A percentile compares a stretch with the other conserved stretches of the same genome.
phyloP scores from a whole-genome alignment of 768 basidiomycete genomes.

The Tricholoma furcatifolium region DNA sequence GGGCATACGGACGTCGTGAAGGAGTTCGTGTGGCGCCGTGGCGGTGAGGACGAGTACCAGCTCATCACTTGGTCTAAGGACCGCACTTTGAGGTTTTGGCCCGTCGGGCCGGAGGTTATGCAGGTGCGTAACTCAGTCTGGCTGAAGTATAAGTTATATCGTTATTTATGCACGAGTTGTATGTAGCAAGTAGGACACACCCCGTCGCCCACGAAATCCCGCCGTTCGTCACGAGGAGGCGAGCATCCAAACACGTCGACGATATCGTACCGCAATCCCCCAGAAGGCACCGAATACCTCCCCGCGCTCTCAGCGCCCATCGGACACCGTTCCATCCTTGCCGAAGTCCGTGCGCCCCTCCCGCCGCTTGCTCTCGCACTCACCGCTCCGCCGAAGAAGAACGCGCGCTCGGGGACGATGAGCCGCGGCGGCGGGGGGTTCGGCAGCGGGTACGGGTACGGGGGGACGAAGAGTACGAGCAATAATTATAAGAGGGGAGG shows the following conservation, averaged over 20 bases:
- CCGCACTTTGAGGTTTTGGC: constrained; percentile 89
- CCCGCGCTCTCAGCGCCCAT: constrained; percentile 66
- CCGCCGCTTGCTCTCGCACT: constrained; percentile 10
- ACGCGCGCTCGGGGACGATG: constrained; percentile 39
- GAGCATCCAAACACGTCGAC: constrained; percentile 19
- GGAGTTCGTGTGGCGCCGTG: constrained; percentile 94
- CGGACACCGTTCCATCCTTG: constrained; percentile 64
- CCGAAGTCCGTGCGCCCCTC: constrained; percentile 59
- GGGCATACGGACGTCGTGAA: constrained; percentile 94
- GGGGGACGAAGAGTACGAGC: too few relatives aligned
- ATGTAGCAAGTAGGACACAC: constrained; percentile 53
- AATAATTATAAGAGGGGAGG: too few relatives aligned
- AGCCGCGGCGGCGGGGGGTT: constrained; percentile 47
- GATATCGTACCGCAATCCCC: constrained; percentile 59
- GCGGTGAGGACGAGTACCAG: constrained; percentile 57
- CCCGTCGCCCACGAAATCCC: constrained; percentile 30
- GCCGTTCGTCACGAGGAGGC: constrained; percentile 26
- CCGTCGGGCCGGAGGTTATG: constrained; percentile 68
- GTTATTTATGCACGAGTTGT: too few relatives aligned
- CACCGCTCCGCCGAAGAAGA: not conserved
- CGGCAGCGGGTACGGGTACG: too few relatives aligned
- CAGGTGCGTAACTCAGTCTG: constrained; percentile 40
- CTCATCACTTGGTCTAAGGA: constrained; percentile 81
- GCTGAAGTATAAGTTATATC: constrained; percentile 7
- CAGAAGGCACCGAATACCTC: constrained; percentile 32